Conservation (phyloP, 257 asterid genomes). For the Petrea volubilis region DNA sequence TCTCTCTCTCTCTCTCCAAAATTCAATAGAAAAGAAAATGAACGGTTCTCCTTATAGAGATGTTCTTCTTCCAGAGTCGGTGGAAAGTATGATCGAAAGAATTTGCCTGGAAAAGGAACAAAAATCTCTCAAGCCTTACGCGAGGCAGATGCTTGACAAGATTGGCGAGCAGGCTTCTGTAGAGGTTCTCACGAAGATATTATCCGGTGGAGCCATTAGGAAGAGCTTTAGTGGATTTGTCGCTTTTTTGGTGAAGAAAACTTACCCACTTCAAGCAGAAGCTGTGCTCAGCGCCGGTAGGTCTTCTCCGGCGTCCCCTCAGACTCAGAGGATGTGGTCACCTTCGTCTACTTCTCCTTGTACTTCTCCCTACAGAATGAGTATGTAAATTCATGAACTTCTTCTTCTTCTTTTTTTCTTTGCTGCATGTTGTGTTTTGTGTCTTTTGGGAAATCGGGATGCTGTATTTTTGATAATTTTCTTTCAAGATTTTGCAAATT, state of each 20-base stretch:
- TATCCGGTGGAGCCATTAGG: neutral
- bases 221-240: slow-evolving; percentile 30
- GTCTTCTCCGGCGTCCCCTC: slow-evolving; percentile 21
- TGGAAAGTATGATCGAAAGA: slow-evolving; percentile 19
- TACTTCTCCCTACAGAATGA: neutral
- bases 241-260: slow-evolving; percentile 14
- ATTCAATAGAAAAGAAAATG: slow-evolving; percentile 9
- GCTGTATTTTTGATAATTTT: neutral
- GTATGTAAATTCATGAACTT: slow-evolving; percentile 8
- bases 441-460: neutral
- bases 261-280: neutral
- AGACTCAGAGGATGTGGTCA: neutral
- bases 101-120: slow-evolving; percentile 32
- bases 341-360: slow-evolving; percentile 23
- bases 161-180: slow-evolving; percentile 41
- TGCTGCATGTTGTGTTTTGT: neutral
- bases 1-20: neutral
- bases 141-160: slow-evolving; percentile 26
- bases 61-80: slow-evolving; percentile 33
- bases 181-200: slow-evolving; percentile 18
- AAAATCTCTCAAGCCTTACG: slow-evolving; percentile 5
- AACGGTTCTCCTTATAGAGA: slow-evolving; percentile 4
- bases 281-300: neutral
- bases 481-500: no score
- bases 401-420: neutral